Evolutionary conservation across 306 rosid species (phyloP), one percentile per base, ranked within the genome.

Genomic region (Senna tora): DNA sequence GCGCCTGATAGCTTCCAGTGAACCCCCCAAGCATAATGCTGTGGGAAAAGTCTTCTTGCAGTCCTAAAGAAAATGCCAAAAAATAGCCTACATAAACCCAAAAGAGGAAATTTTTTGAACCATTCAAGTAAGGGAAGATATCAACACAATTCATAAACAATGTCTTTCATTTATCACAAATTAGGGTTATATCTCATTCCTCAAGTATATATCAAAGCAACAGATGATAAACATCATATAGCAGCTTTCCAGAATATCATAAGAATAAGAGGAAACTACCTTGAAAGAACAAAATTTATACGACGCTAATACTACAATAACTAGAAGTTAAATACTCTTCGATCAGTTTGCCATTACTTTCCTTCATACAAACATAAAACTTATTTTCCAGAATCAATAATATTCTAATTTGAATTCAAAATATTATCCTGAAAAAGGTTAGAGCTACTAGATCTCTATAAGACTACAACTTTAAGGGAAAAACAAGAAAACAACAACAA

Each of bases 1-100:
- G 61, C 87, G 83, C 61, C 84, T 84, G 79, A 93, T 55, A 8
- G 97, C 77, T 79, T 83, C 89, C 69, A 91, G 50, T 2, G 96
- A 84, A 67, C 97, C 98, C 25, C 98, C 98, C 67, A 89, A 79
- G 78, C 97, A 93, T 71, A 93, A 86, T 20, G 98, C 96, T 10
- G 88, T 75, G 1, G 97, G 96, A 77, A 93, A 93, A 71, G 87
- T 74, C 84, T 84, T 93, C 77, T 84, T 93, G 68, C 97, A 91
- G 72, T 93, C 98, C 94, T 93, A 50, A 41, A 19, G 38, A 53
- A 76, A 61, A 63, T 16, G 58, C 5, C 28, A 53, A 47, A 45
- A 43, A 32, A 47, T 4, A 34, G 19, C n/a, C 13, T 66, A 54
- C 64, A 47, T 65, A 57, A 49, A 28, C 45, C 61, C 67, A 45